Base-by-base conservation (phyloP, 768 basidiomycete genomes). In the Boletus sp. region DNA sequence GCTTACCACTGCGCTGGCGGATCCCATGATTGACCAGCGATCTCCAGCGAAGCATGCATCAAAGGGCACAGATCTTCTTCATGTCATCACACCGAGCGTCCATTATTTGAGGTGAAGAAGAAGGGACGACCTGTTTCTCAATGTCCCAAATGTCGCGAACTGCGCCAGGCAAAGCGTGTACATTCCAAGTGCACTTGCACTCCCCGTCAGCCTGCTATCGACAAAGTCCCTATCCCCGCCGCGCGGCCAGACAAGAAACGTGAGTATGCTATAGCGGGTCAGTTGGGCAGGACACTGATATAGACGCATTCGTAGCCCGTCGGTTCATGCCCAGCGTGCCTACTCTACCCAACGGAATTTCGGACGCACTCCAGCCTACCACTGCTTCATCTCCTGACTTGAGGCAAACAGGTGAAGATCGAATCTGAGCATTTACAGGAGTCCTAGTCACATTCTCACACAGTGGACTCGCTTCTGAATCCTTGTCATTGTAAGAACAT, bases 41-140 rank as follows among this genome's bases (percentile, higher is more conserved):
- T 40, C 49, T 35, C 20, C 65, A 94, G 94, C 72, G 90, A 89
- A 77, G 88, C 92, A 12, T 97, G 94, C 73, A 94, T 95, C 70
- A 94, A 94, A 74, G 94, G 94, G 0, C 94, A 97, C 67, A 86
- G 94, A 52, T 94, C 94, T 12, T 93, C 92, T 3, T 84, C 84
- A 14, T 97, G 94, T 71, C 82, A 82, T 47, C 94, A 97, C 68
- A 85, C 85, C 32, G 90, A 93, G 63, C 80, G 94, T 18, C 92
- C 93, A 5, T 78, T 97, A n/a, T 94, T 91, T 60, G 92, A 95
- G 71, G 86, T 96, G 56, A 92, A 94, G 79, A 91, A 89, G 78
- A 94, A 96, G 70, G 94, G 94, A 2, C 81, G 94, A 7, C 94
- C 94, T 0, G 83, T 93, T 15, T 92, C 94, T 7, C 94, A 96